Percentiles rank a stretch among this genome's conserved stretches.
Conservation (phyloP, 805 yeast genomes). For the Tetrapisispora fleetii region DNA sequence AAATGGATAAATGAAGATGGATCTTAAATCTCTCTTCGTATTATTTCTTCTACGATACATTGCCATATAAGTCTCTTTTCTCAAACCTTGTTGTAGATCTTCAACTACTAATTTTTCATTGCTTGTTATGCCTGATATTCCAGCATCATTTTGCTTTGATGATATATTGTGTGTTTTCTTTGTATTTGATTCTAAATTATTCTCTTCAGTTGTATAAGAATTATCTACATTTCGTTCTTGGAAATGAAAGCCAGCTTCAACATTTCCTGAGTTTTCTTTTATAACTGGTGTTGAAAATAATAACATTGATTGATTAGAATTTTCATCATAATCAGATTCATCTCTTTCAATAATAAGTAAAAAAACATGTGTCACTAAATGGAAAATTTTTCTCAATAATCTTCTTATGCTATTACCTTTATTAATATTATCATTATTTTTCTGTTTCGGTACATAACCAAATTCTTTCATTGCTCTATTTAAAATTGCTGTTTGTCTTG, state of each 20-base stretch:
- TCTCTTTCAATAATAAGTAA: not conserved
- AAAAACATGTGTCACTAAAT: not conserved
- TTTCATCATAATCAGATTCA: not conserved
- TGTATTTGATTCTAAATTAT: not conserved
- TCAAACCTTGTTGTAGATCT: constrained; percentile 1
- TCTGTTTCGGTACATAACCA: not conserved
- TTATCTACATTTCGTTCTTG: not conserved
- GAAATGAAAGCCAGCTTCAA: constrained; percentile 2
- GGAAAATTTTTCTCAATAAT: not conserved
- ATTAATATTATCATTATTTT: not conserved
- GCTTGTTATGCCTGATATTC: not conserved
- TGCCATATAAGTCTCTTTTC: constrained; percentile 48
- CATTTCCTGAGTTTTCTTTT: not conserved
- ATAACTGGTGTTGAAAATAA: not conserved
- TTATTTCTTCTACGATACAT: constrained; percentile 54
- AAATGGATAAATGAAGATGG: constrained; percentile 74
- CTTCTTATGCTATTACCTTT: not conserved
- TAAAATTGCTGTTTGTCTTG: constrained; percentile 46
- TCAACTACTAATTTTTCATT: not conserved
- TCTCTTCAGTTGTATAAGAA: not conserved
- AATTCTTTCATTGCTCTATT: constrained; percentile 31
- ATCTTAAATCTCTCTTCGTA: constrained; percentile 68
- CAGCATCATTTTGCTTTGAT: not conserved
- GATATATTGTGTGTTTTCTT: not conserved
- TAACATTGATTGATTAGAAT: not conserved